Evolutionary conservation across 164 flowering plant genomes (phyloP), one percentile per base, ranked within the genome.

Genomic region (Vitis vinifera): DNA sequence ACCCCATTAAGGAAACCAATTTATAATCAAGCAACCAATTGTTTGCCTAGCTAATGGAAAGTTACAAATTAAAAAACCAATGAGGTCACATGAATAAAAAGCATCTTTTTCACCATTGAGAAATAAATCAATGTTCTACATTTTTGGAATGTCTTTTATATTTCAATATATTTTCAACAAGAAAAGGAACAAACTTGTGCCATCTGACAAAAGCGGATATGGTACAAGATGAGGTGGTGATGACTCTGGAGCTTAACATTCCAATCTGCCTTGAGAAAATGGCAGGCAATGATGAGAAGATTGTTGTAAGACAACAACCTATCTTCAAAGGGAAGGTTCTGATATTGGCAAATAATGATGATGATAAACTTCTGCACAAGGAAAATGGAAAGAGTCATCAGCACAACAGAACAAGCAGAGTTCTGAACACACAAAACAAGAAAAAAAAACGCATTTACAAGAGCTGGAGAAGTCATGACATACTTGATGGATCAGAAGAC

Each of bases 241-340:
- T 47, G 17, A 47, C 53, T 47, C 44, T 37, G 37, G 15, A 14
- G 27, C 53, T 62, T 37, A 44, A 63, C 55, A 19, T 14, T 10
- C 29, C 9, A 7, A 17, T 49, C 66, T 37, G 53, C 66, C 66
- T 48, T 63, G 53, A 10, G 17, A 49, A 48, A 63, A 63, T 17
- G 51, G 66, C 66, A 63, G 66, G 19, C 66, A 47, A 47, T 49
- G 53, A 63, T 48, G 53, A 48, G 30, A 8, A 63, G 66, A 63
- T 47, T 14, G 53, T 51, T 12, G 12, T 16, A 13, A 19, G 19
- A 57, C 29, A 19, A 16, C 19, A 19, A 16, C 19, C 59, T 57
- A 23, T 57, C 59, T 57, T 57, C 19, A 57, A 9, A 57, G 59
- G 59, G 59, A 57, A 16, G 29, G 9, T n/a, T 57, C 59, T 57